Conservation (phyloP, 306 rosid species). For the Citrullus mucosospermus region DNA sequence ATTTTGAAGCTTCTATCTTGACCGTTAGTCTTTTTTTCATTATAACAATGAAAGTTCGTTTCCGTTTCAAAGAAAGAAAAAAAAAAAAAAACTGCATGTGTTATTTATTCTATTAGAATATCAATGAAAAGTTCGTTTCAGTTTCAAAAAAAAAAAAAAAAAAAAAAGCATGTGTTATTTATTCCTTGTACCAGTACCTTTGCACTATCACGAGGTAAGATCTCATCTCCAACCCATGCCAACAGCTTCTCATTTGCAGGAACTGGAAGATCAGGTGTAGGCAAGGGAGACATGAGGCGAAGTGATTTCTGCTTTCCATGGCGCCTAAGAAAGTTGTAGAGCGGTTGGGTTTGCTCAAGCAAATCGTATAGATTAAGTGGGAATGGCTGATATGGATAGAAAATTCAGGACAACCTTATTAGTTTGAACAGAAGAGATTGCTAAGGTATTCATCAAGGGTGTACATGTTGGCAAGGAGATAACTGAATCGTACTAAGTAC, state of each 20-base stretch:
- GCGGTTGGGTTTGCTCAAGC: conserved; percentile 66
- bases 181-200: conserved; percentile 34
- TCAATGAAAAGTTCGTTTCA: too few species aligned
- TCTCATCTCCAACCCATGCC: conserved; percentile 85
- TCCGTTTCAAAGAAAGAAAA: too few species aligned
- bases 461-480: not conserved
- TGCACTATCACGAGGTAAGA: conserved; percentile 64
- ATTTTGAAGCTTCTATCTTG: too few species aligned
- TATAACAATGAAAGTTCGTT: too few species aligned
- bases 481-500: not conserved
- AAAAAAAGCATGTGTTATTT: not conserved
- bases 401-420: conserved; percentile 7
- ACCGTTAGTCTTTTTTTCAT: too few species aligned
- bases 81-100: too few species aligned
- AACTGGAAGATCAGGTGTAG: conserved; percentile 65
- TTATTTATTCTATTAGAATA: too few species aligned
- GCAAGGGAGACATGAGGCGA: conserved; percentile 40
- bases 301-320: conserved; percentile 39
- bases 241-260: conserved; percentile 71
- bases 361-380: conserved; percentile 44
- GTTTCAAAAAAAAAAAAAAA: too few species aligned
- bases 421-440: not conserved
- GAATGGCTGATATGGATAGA: conserved; percentile 38
- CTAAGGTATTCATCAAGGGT: not conserved
- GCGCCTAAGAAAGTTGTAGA: conserved; percentile 56